phyloP scores from a whole-genome alignment of 108 stramenopile genomes.

The Stephanodiscus minutulus region DNA sequence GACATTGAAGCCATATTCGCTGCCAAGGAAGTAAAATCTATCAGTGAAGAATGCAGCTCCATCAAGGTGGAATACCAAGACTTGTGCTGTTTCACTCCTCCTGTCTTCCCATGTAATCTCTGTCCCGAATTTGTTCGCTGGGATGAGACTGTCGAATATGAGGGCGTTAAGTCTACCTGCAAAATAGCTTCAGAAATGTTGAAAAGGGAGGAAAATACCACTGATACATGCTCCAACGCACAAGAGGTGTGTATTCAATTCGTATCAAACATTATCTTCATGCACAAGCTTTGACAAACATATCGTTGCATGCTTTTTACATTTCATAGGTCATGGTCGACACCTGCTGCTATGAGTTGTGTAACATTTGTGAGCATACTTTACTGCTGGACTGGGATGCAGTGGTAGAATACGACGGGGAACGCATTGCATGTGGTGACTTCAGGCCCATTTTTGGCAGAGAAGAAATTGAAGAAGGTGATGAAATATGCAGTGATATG shows the following conservation, averaged over 20 bases:
- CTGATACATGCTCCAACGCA: constrained; percentile 28
- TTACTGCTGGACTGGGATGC: constrained; percentile 47
- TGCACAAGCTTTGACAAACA: background rate
- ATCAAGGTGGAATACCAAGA: constrained; percentile 38
- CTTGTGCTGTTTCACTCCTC: constrained; percentile 43
- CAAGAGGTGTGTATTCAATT: constrained; percentile 19
- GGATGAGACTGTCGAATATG: constrained; percentile 43
- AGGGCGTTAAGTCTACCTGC: constrained; percentile 39
- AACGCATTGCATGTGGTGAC: constrained; percentile 47
- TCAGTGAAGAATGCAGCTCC: constrained; percentile 25
- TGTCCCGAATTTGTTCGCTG: constrained; percentile 47
- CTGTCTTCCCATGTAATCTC: constrained; percentile 37
- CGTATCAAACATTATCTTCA: background rate
- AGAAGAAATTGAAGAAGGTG: constrained; percentile 43
- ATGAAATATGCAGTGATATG: constrained; percentile 21
- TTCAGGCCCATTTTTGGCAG: constrained; percentile 48
- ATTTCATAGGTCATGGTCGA: constrained; percentile 18
- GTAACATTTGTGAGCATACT: constrained; percentile 43
- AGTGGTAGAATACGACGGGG: constrained; percentile 44
- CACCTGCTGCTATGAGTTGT: constrained; percentile 48
- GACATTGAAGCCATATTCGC: constrained; percentile 47
- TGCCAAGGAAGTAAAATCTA: constrained; percentile 26
- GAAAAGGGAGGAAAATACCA: constrained; percentile 38
- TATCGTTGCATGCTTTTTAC: background rate
- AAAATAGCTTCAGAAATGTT: constrained; percentile 37